Base-by-base conservation (phyloP, 192 early-diverging fungal genomes). In the Gaertneriomyces sp. region DNA sequence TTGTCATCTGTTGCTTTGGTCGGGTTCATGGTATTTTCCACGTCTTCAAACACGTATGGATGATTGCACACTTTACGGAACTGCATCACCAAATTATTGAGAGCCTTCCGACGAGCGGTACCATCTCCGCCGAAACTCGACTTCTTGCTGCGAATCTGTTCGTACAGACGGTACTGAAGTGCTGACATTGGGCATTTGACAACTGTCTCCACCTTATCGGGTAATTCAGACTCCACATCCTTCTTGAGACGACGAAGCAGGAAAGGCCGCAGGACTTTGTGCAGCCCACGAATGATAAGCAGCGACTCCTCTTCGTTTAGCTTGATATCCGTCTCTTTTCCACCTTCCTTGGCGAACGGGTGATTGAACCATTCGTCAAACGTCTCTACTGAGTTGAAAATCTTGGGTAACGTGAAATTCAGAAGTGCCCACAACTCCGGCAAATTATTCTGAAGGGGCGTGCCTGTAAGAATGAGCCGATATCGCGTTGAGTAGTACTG, bases 341-440 rank as follows among this genome's bases (percentile, higher is more conserved):
- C 92, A 47, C 58, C 65, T 40, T 85, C 89, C 46, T 78, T 86
- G 14, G 88, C 79, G 67, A 99, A 98, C 7, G 95, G 95, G 9
- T 94, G 90, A 70, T 93, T 96, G 85, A 99, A 99, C 95, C 95
- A 99, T 68, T 99, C 95, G 71, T 98, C 97, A 78, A 99, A 99
- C 45, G 88, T 91, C 72, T 97, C 91, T 0, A 92, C 91, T 66
- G 91, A 93, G 69, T 96, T 92, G 78, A 99, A 99, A 46, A 99
- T 93, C 53, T 87, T 91, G 11, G 97, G 97, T 44, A 98, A 73
- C 41, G 98, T 85, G 79, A 99, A 98, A 70, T 98, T 99, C 17
- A 99, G 79, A 55, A 99, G 66, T 4, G 94, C 89, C 95, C 95
- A 98, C 69, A 99, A 72, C 70, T 99, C 95, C 4, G 93, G 93